Evolutionary conservation across 441 rosid species (phyloP).

Genomic region (Adansonia rubrostipa): DNA sequence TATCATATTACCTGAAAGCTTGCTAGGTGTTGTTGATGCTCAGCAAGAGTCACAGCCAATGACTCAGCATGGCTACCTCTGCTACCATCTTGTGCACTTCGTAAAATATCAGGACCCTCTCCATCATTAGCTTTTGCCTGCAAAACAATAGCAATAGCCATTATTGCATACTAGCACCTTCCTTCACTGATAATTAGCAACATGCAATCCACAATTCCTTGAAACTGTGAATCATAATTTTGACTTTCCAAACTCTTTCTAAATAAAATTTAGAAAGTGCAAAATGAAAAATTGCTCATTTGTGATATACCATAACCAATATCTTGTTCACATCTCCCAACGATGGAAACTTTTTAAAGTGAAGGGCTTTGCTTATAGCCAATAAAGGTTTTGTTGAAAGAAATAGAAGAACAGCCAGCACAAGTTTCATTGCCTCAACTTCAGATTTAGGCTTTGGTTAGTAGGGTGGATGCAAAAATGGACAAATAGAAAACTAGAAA

Average conservation of each 20-base stretch:
- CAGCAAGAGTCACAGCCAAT: constrained; percentile 82
- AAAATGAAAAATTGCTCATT: not conserved
- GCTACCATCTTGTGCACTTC: constrained; percentile 70
- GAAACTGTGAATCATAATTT: not conserved
- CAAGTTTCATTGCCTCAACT: not conserved
- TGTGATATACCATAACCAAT: not conserved
- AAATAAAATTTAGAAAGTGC: not conserved
- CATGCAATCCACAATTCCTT: constrained; percentile 19
- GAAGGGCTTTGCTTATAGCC: not conserved
- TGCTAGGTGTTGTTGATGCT: constrained; percentile 98
- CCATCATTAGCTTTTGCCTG: constrained; percentile 98
- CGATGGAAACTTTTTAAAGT: not conserved
- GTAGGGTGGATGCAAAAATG: too few species aligned
- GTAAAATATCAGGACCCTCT: constrained; percentile 95
- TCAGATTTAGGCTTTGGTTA: not conserved
- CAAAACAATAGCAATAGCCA: constrained; percentile 28
- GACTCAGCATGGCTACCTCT: constrained; percentile 92
- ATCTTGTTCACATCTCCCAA: not conserved
- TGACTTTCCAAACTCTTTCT: not conserved
- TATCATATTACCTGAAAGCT: constrained; percentile 81
- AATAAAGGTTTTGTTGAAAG: not conserved
- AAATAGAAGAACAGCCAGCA: not conserved
- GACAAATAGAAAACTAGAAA: too few species aligned
- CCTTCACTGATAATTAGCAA: constrained; percentile 18
- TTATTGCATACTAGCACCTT: constrained; percentile 21